A percentile compares a stretch with the other conserved stretches of the same genome.
Conservation (phyloP, 345 rosid species). For the Aquilaria sinensis region DNA sequence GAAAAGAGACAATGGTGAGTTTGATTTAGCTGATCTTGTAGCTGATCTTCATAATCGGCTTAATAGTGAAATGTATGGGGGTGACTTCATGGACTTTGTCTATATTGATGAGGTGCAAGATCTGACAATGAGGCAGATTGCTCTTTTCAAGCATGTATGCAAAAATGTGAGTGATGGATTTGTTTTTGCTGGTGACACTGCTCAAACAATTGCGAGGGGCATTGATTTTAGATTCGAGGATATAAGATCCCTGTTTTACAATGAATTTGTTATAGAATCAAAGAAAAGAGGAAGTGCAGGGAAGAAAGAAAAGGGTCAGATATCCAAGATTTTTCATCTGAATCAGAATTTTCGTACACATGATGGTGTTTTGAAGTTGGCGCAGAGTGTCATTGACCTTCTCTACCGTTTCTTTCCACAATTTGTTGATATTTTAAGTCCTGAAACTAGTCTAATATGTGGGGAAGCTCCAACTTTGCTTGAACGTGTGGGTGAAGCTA, state of each 20-base stretch:
- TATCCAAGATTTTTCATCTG: constrained; percentile 32
- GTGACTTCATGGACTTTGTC: constrained; percentile 37
- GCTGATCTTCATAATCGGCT: constrained; percentile 44
- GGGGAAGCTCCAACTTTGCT: constrained; percentile 52
- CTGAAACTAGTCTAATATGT: constrained; percentile 30
- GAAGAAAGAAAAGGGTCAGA: constrained; percentile 28
- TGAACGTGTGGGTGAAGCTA: constrained; percentile 24
- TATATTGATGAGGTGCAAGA: constrained; percentile 66
- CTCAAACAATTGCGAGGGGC: constrained; percentile 43
- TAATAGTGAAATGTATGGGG: constrained; percentile 16
- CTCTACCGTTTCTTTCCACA: constrained; percentile 37
- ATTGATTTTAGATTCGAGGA: constrained; percentile 51
- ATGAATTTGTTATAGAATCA: constrained; percentile 30
- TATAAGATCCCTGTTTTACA: constrained; percentile 35
- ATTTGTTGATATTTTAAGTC: constrained; percentile 27
- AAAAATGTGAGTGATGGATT: constrained; percentile 40
- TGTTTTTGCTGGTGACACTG: constrained; percentile 47
- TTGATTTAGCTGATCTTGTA: constrained; percentile 57
- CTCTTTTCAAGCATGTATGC: constrained; percentile 38
- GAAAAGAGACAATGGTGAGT: constrained; percentile 36
- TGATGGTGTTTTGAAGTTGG: constrained; percentile 39
- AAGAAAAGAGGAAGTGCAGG: background rate
- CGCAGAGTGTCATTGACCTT: constrained; percentile 46
- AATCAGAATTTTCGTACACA: constrained; percentile 52
- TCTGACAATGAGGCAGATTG: constrained; percentile 49